Base-by-base conservation (phyloP, 176 grass and related monocot species). In the Metroxylon sagu region DNA sequence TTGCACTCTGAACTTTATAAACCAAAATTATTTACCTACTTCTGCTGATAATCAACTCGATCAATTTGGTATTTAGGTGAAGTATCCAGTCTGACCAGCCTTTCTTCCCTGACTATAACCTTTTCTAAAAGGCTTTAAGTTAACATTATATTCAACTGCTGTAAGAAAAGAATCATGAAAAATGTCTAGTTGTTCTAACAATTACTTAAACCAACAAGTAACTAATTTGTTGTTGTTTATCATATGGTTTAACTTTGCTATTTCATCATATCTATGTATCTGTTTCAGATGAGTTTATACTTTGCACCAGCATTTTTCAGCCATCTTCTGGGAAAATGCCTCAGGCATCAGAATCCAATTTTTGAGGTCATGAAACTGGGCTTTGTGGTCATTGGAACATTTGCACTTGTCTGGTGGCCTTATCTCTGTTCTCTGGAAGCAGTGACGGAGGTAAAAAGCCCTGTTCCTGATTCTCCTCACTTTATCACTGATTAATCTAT, bases 241-340 rank as follows among this genome's bases (percentile, higher is more conserved):
- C 35, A 12, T 59, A 49, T 57, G 27, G 18, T 28, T 16, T 56
- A 16, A 19, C 15, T 48, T 62, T 68, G 54, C 35, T 14, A 43
- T 43, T 43, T 43, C 8, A 70, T 23, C 28, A 66, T 43, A 52
- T 53, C 5, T 59, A 50, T 57, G 5, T 31, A 72, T 56, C 78
- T 25, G 3, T 10, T 73, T 64, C 86, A 97, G 87, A 97, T 91
- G 92, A 91, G 81, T 75, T 58, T 97, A 78, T 97, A 97, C 57
- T 97, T 85, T 64, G 92, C 92, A 60, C 87, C 92, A 15, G 87
- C 87, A 61, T 91, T 97, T 79, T 91, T 97, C 10, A 68, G 87
- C 59, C 83, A 91, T 78, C 87, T 97, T 75, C 60, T 91, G 4
- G 92, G 92, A 6, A 97, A 88, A 82, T 88, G 87, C 73, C 30